These are phyloP conservation scores for Fraxinus anomala DNA, from an alignment of 257 asterid genomes.

Conservation along the genomic window DNA sequence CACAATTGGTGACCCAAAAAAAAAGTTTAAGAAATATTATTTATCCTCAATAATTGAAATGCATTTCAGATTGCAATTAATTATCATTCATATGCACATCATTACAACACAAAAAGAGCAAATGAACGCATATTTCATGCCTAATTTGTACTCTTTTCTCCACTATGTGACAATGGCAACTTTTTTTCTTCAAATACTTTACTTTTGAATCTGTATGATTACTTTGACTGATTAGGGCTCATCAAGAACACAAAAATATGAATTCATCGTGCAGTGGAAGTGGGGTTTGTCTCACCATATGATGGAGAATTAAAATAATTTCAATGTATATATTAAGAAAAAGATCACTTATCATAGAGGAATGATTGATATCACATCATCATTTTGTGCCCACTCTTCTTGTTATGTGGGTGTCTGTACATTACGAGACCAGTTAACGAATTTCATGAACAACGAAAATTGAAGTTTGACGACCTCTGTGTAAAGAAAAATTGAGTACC, in stretches of 20 bases:
- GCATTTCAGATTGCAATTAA: slow-evolving; percentile 35
- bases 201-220: slow-evolving; percentile 31
- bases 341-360: slow-evolving; percentile 33
- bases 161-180: slow-evolving; percentile 42
- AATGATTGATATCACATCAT: slow-evolving; percentile 40
- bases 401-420: not conserved
- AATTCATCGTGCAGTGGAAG: slow-evolving; percentile 59
- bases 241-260: slow-evolving; percentile 33
- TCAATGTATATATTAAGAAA: slow-evolving; percentile 19
- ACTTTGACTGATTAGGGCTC: slow-evolving; percentile 37
- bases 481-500: not conserved
- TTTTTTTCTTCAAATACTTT: slow-evolving; percentile 9
- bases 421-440: not conserved
- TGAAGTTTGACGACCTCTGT: not conserved
- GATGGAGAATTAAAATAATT: slow-evolving; percentile 38
- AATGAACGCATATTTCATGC: slow-evolving; percentile 27
- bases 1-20: slow-evolving; percentile 15
- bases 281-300: slow-evolving; percentile 45
- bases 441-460: too few species aligned
- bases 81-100: slow-evolving; percentile 27
- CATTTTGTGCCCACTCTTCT: not conserved
- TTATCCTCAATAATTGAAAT: slow-evolving; percentile 18
- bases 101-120: slow-evolving; percentile 22
- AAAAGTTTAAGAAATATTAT: slow-evolving; percentile 3
- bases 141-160: slow-evolving; percentile 20